These are phyloP conservation scores for Candida nitratophila DNA, from an alignment of 805 yeast genomes.

Conservation along the genomic window DNA sequence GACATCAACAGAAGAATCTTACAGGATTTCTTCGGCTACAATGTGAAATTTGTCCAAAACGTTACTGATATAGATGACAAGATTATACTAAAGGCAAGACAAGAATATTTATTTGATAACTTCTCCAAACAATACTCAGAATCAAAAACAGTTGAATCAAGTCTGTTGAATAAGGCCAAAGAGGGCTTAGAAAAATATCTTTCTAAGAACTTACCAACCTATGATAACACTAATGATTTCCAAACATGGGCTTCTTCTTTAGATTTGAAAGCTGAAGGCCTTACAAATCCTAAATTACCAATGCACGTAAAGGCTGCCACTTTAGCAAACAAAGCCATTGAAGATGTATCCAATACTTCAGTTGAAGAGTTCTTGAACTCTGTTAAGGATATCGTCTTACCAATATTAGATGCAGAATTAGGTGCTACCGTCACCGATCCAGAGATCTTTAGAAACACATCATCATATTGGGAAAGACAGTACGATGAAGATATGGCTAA, in stretches of 20 bases:
- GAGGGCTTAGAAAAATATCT: slow-evolving; percentile 44
- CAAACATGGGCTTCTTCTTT: slow-evolving; percentile 42
- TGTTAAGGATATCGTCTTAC: slow-evolving; percentile 73
- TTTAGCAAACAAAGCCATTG: slow-evolving; percentile 42
- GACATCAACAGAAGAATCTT: slow-evolving; percentile 88
- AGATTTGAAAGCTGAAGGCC: slow-evolving; percentile 43
- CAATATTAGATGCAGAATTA: slow-evolving; percentile 58
- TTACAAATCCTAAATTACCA: slow-evolving; percentile 71
- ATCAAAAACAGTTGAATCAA: slow-evolving; percentile 22
- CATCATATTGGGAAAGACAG: slow-evolving; percentile 84
- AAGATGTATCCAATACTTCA: slow-evolving; percentile 11
- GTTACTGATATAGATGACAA: slow-evolving; percentile 99
- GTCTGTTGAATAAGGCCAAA: slow-evolving; percentile 32
- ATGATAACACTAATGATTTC: slow-evolving; percentile 32
- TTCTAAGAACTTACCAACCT: slow-evolving; percentile 44
- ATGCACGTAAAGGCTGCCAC: slow-evolving; percentile 69
- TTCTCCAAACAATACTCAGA: slow-evolving; percentile 31
- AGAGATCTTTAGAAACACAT: slow-evolving; percentile 68
- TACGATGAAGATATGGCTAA: slow-evolving; percentile 80
- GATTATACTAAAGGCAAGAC: slow-evolving; percentile 91
- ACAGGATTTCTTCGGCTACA: slow-evolving; percentile 88
- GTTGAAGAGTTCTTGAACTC: slow-evolving; percentile 35
- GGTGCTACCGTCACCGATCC: slow-evolving; percentile 84
- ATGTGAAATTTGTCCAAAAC: slow-evolving; percentile 84
- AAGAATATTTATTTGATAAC: slow-evolving; percentile 68